These are phyloP conservation scores for Acer negundo DNA, from an alignment of 345 rosid species.

Conservation along the genomic window DNA sequence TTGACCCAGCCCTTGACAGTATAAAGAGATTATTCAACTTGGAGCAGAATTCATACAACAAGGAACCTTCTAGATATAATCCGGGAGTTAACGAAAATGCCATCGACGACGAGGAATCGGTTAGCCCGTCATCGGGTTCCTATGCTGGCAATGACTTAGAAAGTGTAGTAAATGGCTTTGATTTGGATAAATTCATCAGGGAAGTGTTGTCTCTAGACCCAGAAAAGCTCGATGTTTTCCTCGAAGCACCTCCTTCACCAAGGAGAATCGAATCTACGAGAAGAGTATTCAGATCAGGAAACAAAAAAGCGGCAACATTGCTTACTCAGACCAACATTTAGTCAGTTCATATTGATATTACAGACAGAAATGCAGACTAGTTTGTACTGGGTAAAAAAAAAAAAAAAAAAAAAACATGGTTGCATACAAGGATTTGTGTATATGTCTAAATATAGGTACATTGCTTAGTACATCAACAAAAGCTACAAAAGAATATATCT, in stretches of 20 bases:
- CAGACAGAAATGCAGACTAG: background rate
- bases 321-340: slow-evolving; percentile 18
- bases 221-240: slow-evolving; percentile 47
- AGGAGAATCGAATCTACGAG: slow-evolving; percentile 36
- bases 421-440: background rate
- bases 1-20: slow-evolving; percentile 91
- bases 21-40: slow-evolving; percentile 81
- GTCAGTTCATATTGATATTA: background rate
- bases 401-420: background rate
- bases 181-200: slow-evolving; percentile 64
- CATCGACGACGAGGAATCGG: slow-evolving; percentile 13
- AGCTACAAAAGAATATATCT: background rate
- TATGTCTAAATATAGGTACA: background rate
- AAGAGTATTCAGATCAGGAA: slow-evolving; percentile 43
- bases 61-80: slow-evolving; percentile 34
- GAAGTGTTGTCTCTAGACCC: slow-evolving; percentile 61
- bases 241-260: slow-evolving; percentile 29
- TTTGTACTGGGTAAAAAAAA: background rate
- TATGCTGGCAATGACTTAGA: slow-evolving; percentile 36
- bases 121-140: slow-evolving; percentile 22
- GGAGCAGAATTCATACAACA: slow-evolving; percentile 45
- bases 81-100: slow-evolving; percentile 28
- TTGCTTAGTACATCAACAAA: background rate
- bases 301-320: slow-evolving; percentile 11
- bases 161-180: slow-evolving; percentile 41